These are phyloP conservation scores for Capsella bursapastoris DNA, from an alignment of 345 rosid genomes.

Conservation along the genomic window DNA sequence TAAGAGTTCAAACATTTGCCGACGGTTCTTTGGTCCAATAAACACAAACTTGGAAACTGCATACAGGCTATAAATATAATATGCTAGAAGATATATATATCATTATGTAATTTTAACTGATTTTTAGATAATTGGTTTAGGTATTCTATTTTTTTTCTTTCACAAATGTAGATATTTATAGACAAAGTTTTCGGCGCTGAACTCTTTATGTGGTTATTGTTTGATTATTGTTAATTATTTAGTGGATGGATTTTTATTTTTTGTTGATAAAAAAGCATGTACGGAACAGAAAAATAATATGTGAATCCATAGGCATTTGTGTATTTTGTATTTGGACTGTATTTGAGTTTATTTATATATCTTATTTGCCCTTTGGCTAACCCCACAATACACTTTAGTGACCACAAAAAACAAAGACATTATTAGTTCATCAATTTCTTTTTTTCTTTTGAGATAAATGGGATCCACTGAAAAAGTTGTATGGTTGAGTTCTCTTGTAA, in stretches of 20 bases:
- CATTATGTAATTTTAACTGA: background rate
- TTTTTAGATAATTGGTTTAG: background rate
- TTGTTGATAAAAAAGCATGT: conserved; percentile 19
- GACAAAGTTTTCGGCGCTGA: conserved; percentile 5
- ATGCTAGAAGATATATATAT: background rate
- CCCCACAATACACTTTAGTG: conserved; percentile 47
- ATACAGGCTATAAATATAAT: background rate
- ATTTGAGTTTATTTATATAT: conserved; percentile 9
- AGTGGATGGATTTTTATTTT: background rate
- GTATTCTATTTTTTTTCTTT: background rate
- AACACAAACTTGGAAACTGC: conserved; percentile 4
- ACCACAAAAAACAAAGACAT: conserved; percentile 44
- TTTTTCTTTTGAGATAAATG: conserved; percentile 25
- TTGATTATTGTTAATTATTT: background rate
- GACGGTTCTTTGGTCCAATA: conserved; percentile 29
- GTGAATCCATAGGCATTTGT: conserved; percentile 26
- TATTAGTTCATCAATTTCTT: conserved; percentile 4
- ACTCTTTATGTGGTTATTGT: conserved; percentile 17
- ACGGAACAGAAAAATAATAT: conserved; percentile 24
- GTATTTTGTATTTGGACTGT: conserved; percentile 36
- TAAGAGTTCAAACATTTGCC: background rate
- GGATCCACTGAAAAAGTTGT: conserved; percentile 45
- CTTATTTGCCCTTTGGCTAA: conserved; percentile 43
- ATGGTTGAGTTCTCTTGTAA: conserved; percentile 45
- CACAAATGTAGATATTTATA: background rate